Evolutionary conservation across 2,329 filamentous ascomycete species (phyloP), one percentile per base, ranked within the genome.

Genomic region (Aureobasidium leucospermi): DNA sequence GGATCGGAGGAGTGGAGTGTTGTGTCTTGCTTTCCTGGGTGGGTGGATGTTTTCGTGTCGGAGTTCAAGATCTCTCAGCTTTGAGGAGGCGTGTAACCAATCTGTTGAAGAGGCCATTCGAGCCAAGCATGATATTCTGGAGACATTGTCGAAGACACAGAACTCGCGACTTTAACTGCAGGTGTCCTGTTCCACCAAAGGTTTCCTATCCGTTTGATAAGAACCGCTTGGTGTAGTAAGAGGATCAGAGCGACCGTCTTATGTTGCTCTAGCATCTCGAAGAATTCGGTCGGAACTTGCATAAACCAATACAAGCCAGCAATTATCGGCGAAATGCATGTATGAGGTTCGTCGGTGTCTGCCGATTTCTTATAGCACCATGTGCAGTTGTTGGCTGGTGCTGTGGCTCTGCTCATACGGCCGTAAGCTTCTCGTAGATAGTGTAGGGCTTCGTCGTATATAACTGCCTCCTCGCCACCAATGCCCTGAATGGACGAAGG

Each of bases 141-240:
- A 38, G 58, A 32, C n/a, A 59, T 16, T 13, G 58, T 59, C 15
- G 48, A 38, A 15, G 32, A 29, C 8, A 59, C 32, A 3, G 58
- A 42, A 23, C 46, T 52, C 9, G 47, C 47, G 28, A 51, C 47
- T 39, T 59, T 59, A 6, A 59, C 46, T 15, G 58, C 46, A 29
- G 58, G 58, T 13, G 58, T 51, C 16, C 47, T 31, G 28, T 59
- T 59, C 58, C 58, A 59, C 58, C 58, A 59, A 3, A 38, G 23
- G 7, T 53, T 48, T 3, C 46, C 47, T 2, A 46, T 47, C 3
- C 58, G 47, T 32, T 43, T 59, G 29, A 59, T 41, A 4, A 59
- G 32, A 13, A 53, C 41, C 23, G 39, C 58, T 43, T 59, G 46
- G n/a, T 59, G 41, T 31, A 39, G 39, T 16, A 59, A 19, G 6